Base-by-base conservation (phyloP, 495 filamentous ascomycete species). In the Penicillium coprophilum region DNA sequence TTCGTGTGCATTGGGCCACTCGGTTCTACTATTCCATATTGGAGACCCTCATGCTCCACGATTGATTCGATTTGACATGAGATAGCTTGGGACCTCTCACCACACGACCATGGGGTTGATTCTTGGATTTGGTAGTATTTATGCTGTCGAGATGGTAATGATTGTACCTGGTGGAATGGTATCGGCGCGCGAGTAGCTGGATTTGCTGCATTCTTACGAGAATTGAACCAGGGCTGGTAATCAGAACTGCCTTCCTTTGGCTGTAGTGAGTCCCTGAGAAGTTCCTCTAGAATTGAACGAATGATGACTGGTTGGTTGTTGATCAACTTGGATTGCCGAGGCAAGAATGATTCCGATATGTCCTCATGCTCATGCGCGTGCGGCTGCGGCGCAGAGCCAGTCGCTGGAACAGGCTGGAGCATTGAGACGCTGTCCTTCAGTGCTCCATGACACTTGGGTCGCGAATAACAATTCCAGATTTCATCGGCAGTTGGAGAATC, bases 391-490 rank as follows among this genome's bases (percentile, higher is more conserved):
- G 19, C 13, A 13, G 43, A 13, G 2, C 12, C 13, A 8, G 21
- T 48, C 17, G 15, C n/a, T 12, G 36, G 47, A 44, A 41, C 32
- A 19, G 9, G 10, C 15, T 28, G 48, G 34, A 5, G n/a, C 10
- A 2, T 17, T 17, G 53, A 32, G 2, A 27, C 5, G 12, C n/a
- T 23, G 32, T 41, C 39, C 9, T 44, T 10, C 49, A 66, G 57
- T 10, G 54, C 62, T 9, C 60, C 66, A 36, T 60, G 55, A 39
- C 60, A 57, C 31, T 58, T 44, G 1, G 41, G 50, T 10, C 41
- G 57, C 3, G 55, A 46, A 23, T 55, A 56, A 27, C 68, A 64
- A 39, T 71, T 68, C 63, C 67, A 70, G 4, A 71, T 67, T 7
- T 50, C 57, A 57, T 71, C 65, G 0, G 68, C 68, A 1, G 64